Base-by-base conservation (phyloP, 2,329 filamentous ascomycete genomes). In the Fusarium neocosmosporiellum region DNA sequence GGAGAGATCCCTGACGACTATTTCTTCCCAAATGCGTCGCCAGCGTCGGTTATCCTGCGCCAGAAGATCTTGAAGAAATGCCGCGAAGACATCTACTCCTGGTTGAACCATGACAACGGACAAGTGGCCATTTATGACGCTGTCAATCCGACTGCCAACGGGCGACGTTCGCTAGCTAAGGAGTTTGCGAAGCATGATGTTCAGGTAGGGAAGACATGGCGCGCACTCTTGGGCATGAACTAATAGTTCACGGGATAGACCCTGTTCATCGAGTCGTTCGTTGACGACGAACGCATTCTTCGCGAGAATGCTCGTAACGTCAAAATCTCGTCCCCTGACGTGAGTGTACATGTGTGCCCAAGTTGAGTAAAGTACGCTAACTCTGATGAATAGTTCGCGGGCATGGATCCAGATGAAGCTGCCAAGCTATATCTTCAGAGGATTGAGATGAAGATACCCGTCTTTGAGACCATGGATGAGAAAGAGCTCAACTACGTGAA, bases 71-170 rank as follows among this genome's bases (percentile, higher is more conserved):
- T 99, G 22, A 98, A 98, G 84, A 97, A 97, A 81, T 99, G 96
- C 77, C 91, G 96, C 67, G 95, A 98, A 80, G 96, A 99, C 79
- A 98, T 99, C 65, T 98, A 98, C 79, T 92, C 93, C 63, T 99
- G 98, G 87, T 86, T 99, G 50, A 97, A 98, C 78, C 93, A 98
- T 75, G 96, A 98, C 79, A 98, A 98, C 77, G 96, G 96, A 14
- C 96, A 99, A 80, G 96, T 99, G 63, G 96, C 96, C 64, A 98
- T 99, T 68, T 99, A 98, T 81, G 96, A 99, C 83, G 96, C 97
- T 31, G 97, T 99, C 20, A 99, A 99, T 78, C 95, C 96, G 6
- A 92, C 96, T 22, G 91, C 94, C 22, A 91, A 89, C 66, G 95
- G 95, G 18, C 91, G 96, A 54, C 90, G 92, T 64, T 93, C 94